Evolutionary conservation across 345 rosid genomes (phyloP), one percentile per base, ranked within the genome.

Genomic region (Kandelia obovata): DNA sequence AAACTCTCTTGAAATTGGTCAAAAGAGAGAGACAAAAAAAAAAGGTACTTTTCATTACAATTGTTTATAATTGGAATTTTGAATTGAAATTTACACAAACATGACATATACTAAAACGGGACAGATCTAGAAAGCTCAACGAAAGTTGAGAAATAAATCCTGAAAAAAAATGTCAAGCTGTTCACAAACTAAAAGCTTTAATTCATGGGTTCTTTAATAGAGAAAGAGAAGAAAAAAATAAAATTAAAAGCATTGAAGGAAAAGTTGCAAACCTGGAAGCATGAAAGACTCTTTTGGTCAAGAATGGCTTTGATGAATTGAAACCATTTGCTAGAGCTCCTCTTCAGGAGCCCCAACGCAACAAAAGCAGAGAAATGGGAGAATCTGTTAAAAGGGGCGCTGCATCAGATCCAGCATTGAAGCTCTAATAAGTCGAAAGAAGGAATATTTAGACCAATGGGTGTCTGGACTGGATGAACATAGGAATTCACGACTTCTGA

Each of bases 401-500:
- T 28, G 11, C 59, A 60, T 19, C 63, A 15, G 63, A 31, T 30
- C 71, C 71, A 61, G 27, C 64, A 31, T 65, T 64, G 23, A 53
- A 71, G 28, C 71, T 37, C 39, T 21, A 71, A 15, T 55, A 5
- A 64, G 16, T 23, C 16, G 63, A 60, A 60, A 60, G 2, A 25
- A 7, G 63, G 34, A 60, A 30, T 60, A 43, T 60, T 60, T 25
- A 11, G 31, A 10, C 13, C 59, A 56, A 43, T 5, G 17, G 17
- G 59, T 23, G 31, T 8, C 10, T 43, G 49, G 49, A 43, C 49
- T 43, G 49, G 31, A 56, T 13, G 26, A 56, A 56, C 31, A 56
- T 56, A 25, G 17, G 30, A 25, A 56, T 56, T 25, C 59, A 56
- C 59, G 59, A 56, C 26, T 27, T 56, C 59, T 10, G 31, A 56